Evolutionary conservation across 2,329 filamentous ascomycete genomes (phyloP).

Genomic region (Fusarium sp.): DNA sequence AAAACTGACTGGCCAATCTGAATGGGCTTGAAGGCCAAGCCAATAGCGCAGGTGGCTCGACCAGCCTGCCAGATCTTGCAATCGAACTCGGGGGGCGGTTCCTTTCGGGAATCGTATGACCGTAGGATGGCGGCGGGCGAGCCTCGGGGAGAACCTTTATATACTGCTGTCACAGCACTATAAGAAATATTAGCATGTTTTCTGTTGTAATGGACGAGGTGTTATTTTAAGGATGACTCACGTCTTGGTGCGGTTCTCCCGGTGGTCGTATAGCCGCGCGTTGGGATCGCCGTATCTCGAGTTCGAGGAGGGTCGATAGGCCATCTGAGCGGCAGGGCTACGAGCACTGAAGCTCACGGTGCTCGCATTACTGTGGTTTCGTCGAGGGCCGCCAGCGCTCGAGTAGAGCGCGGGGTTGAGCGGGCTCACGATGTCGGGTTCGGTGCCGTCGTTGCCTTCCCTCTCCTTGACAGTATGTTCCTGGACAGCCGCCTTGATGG

Average conservation of each 20-base stretch:
- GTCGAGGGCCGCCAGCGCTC: slow-evolving; percentile 64
- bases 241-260: slow-evolving; percentile 92
- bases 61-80: slow-evolving; percentile 98
- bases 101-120: slow-evolving; percentile 95
- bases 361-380: slow-evolving; percentile 85
- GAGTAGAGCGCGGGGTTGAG: slow-evolving; percentile 60
- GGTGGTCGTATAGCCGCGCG: slow-evolving; percentile 87
- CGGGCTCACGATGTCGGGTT: slow-evolving; percentile 58
- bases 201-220: not conserved
- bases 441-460: slow-evolving; percentile 84
- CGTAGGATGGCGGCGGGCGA: slow-evolving; percentile 82
- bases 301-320: slow-evolving; percentile 65
- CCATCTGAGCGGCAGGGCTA: slow-evolving; percentile 71
- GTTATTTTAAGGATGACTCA: slow-evolving; percentile 63
- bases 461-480: slow-evolving; percentile 85
- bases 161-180: slow-evolving; percentile 91
- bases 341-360: slow-evolving; percentile 84
- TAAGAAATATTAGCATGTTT: slow-evolving; percentile 30
- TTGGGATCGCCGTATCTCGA: slow-evolving; percentile 85
- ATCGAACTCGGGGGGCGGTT: slow-evolving; percentile 91
- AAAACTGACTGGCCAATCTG: slow-evolving; percentile 94
- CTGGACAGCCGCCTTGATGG: slow-evolving; percentile 89
- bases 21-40: slow-evolving; percentile 95
- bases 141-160: slow-evolving; percentile 83
- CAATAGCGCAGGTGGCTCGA: slow-evolving; percentile 92